Evolutionary conservation across 768 basidiomycete species (phyloP), one percentile per base, ranked within the genome.

Genomic region (Mycena chlorophos): DNA sequence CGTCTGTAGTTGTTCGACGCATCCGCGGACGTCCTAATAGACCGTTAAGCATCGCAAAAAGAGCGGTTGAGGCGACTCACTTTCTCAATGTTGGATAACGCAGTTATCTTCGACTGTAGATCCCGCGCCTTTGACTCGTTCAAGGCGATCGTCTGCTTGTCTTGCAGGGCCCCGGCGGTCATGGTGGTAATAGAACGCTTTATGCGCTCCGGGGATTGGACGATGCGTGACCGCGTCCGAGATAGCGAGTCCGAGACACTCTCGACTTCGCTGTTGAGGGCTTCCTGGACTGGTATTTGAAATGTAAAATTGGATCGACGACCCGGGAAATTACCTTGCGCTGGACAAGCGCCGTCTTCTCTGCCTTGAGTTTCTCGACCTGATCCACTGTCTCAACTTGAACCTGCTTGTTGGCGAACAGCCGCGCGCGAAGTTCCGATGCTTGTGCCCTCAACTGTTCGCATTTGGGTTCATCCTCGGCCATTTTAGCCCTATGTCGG

Each of bases 191-290:
- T 96, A 39, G 84, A 89, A 49, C 86, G 83, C 66, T 87, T 89
- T 62, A 96, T 88, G 42, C 94, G 82, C 45, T 96, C 94, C 0
- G 94, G 94, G 0, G 91, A 94, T 68, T 94, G 91, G 3, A 97
- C 93, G 58, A 97, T 88, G 25, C 93, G 84, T 26, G 84, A 75
- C 48, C 84, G 79, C 0, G 85, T 85, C 39, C 86, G 82, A 13
- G 74, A 71, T 58, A 91, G 85, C 42, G 78, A 75, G 54, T 89
- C 86, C 38, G 79, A 73, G 22, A 86, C 72, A 40, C 78, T 76
- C 5, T 80, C 74, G 10, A 86, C 78, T 48, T 91, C 87, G 2
- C 75, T 75, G 57, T 82, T 82, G 25, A 89, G 73, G 54, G 70
- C 76, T 74, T 89, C 86, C 85, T 87, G 50, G 30, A 4, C 5